phyloP scores from a whole-genome alignment of 1,139 yeast species.

The Geotrichum macrosporum region DNA sequence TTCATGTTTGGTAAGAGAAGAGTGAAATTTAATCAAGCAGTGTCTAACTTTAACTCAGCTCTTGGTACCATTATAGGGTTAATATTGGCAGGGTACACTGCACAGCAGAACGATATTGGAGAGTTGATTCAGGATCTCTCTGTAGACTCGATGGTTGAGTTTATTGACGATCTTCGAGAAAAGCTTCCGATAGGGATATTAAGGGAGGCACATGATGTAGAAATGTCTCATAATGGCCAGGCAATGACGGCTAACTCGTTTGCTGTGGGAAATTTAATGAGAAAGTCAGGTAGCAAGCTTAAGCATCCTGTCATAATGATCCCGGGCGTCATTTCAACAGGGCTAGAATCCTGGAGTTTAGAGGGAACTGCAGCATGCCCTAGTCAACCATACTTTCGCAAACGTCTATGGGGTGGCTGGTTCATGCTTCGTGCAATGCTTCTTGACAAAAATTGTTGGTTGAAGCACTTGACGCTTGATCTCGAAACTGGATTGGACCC shows the following conservation, averaged over 20 bases:
- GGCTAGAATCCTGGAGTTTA: constrained; percentile 90
- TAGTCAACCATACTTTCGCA: constrained; percentile 76
- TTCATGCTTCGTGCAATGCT: constrained; percentile 92
- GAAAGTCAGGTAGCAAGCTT: constrained; percentile 48
- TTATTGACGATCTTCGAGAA: constrained; percentile 36
- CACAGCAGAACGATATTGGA: constrained; percentile 46
- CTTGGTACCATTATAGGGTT: constrained; percentile 71
- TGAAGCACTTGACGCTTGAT: constrained; percentile 83
- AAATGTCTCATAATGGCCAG: constrained; percentile 30
- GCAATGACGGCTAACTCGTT: constrained; percentile 67
- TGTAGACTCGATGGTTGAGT: constrained; percentile 43
- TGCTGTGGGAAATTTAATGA: constrained; percentile 75
- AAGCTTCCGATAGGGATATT: constrained; percentile 61
- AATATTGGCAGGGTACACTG: constrained; percentile 57
- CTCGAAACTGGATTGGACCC: constrained; percentile 92
- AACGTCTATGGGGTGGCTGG: constrained; percentile 94
- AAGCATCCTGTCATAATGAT: constrained; percentile 83
- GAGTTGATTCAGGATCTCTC: constrained; percentile 54
- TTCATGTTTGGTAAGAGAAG: constrained; percentile 13
- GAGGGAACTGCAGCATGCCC: constrained; percentile 75
- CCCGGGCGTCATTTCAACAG: constrained; percentile 95
- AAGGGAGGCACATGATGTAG: constrained; percentile 55
- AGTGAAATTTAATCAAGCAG: not conserved
- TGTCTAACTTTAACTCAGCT: constrained; percentile 36
- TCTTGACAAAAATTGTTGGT: constrained; percentile 88